Percentiles rank a stretch among this genome's conserved stretches.
Evolutionary conservation across 2,329 filamentous ascomycete genomes (phyloP).

Genomic region (Neonectria ditissima): DNA sequence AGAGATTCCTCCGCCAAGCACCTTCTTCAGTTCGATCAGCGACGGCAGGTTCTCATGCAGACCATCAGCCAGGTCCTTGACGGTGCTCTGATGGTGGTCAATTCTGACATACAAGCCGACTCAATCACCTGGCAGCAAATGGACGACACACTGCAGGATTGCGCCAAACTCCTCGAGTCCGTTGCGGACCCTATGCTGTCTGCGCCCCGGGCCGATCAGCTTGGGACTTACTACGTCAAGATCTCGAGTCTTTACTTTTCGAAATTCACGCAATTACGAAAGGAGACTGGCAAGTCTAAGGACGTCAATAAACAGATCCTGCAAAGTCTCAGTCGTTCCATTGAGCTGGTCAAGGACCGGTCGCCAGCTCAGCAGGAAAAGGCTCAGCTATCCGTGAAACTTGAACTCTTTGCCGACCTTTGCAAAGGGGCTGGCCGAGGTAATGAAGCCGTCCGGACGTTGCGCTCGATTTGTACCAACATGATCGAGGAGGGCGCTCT

Average conservation of each 20-base stretch:
- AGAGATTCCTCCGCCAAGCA: conserved; percentile 67
- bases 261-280: conserved; percentile 66
- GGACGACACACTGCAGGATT: conserved; percentile 69
- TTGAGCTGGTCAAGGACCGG: conserved; percentile 70
- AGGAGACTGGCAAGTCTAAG: conserved; percentile 54
- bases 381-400: conserved; percentile 71
- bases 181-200: conserved; percentile 57
- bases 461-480: conserved; percentile 70
- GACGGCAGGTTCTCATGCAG: conserved; percentile 64
- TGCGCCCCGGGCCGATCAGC: conserved; percentile 46
- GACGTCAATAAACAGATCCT: conserved; percentile 58
- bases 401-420: conserved; percentile 74
- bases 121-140: conserved; percentile 65
- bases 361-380: conserved; percentile 66
- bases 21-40: conserved; percentile 70
- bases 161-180: conserved; percentile 64
- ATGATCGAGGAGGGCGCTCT: conserved; percentile 71
- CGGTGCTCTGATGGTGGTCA: conserved; percentile 68
- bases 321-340: conserved; percentile 71
- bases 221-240: conserved; percentile 68
- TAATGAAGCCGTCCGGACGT: conserved; percentile 68
- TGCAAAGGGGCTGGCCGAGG: conserved; percentile 64
- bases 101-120: conserved; percentile 61
- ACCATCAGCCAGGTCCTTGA: conserved; percentile 70
- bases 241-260: conserved; percentile 79